Base-by-base conservation (phyloP, 2,329 filamentous ascomycete species). In the Cephalotrichum gorgonifer region DNA sequence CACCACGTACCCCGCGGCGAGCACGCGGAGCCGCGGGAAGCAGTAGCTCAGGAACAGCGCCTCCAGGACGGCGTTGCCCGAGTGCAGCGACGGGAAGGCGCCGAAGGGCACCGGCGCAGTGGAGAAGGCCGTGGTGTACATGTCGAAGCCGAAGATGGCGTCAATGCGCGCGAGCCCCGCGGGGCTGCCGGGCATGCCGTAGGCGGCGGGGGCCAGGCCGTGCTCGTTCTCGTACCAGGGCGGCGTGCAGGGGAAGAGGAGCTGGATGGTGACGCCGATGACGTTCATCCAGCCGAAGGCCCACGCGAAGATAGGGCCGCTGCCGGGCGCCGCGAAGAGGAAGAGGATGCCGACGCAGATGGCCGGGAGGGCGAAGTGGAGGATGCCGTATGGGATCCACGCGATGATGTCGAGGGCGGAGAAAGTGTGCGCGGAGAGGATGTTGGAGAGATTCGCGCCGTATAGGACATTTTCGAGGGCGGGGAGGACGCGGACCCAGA, bases 161-260 rank as follows among this genome's bases (percentile, higher is more conserved):
- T 97, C 91, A 50, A 97, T 85, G 22, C 89, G 85, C 53, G 86
- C 87, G 53, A 97, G 78, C 47, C 91, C 91, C 12, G 90, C 91
- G 1, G 91, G 89, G 43, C 88, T 91, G 45, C 91, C 91, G 42
- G 79, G 75, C 76, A 97, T 95, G 43, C 86, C 86, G 68, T 96
- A 96, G 58, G 93, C 88, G 44, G 91, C 91, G 2, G 91, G 90
- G 27, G 88, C 88, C 47, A 96, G 73, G 15, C 91, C 91, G 64
- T 95, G 88, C 59, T 86, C 76, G 65, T 93, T 94, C 74, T 96
- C 91, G 62, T 96, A 97, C 91, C 91, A 97, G 2, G 91, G 91
- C 25, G 91, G 88, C 23, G 90, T 93, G 72, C 91, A 96, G 1
- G 91, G 91, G 68, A 96, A 94, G 53, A 89, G 67, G 48, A 96